Percentiles rank a stretch among this genome's conserved stretches.
These are phyloP conservation scores for Clathrus columnatus DNA, from an alignment of 768 basidiomycete genomes.

Conservation along the genomic window DNA sequence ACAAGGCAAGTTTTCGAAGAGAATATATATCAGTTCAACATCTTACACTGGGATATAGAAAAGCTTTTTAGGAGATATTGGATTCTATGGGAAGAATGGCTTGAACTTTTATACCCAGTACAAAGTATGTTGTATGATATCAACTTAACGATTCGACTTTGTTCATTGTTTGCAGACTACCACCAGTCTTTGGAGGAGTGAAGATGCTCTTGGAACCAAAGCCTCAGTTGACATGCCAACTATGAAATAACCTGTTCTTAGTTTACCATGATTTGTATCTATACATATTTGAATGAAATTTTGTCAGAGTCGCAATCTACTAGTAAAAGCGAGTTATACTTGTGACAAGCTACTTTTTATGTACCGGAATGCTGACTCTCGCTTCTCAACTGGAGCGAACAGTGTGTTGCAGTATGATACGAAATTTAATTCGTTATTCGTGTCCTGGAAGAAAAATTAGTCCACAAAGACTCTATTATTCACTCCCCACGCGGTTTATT, in stretches of 20 bases:
- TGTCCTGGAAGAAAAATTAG: not conserved
- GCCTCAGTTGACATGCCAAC: conserved; percentile 88
- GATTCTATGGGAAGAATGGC: conserved; percentile 88
- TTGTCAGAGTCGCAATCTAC: too few species aligned
- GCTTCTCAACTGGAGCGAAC: not conserved
- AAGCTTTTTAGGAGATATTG: conserved; percentile 76
- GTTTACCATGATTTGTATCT: not conserved
- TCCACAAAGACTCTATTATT: not conserved
- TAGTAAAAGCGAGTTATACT: too few species aligned
- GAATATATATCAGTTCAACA: not conserved
- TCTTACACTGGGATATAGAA: conserved; percentile 28
- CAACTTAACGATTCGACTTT: not conserved
- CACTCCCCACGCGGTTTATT: conserved; percentile 24
- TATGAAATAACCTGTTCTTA: conserved; percentile 20
- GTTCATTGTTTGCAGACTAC: conserved; percentile 50
- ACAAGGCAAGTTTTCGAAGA: conserved; percentile 44
- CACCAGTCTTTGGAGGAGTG: conserved; percentile 87
- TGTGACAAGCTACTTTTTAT: too few species aligned
- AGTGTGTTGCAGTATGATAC: not conserved
- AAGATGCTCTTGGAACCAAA: conserved; percentile 69
- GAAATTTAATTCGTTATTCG: not conserved
- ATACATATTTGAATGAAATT: not conserved
- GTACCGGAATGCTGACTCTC: not conserved
- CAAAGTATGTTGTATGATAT: conserved; percentile 38
- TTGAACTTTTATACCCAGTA: conserved; percentile 96